phyloP scores from a whole-genome alignment of 371 early-diverging fungal genomes.

The Lichtheimia ramosa region DNA sequence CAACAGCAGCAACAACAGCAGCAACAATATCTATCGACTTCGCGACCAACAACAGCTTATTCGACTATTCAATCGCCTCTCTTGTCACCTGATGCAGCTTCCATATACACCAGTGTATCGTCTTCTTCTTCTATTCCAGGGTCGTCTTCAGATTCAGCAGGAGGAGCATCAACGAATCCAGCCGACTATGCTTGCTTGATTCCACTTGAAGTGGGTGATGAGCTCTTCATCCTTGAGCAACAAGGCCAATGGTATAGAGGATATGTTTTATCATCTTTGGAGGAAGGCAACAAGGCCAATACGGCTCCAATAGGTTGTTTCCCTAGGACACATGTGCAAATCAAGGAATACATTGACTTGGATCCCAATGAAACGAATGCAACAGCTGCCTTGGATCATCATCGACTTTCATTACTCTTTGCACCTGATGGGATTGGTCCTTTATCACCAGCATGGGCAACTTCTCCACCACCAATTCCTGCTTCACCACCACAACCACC shows the following conservation, averaged over 20 bases:
- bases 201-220: conserved; percentile 57
- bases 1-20: not conserved
- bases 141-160: conserved; percentile 23
- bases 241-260: conserved; percentile 67
- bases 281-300: conserved; percentile 42
- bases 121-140: conserved; percentile 22
- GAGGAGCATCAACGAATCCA: conserved; percentile 19
- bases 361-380: conserved; percentile 25
- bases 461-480: not conserved
- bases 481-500: conserved; percentile 9
- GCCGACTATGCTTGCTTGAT: conserved; percentile 39
- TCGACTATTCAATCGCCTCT: conserved; percentile 30
- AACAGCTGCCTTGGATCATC: conserved; percentile 7
- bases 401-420: not conserved
- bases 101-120: conserved; percentile 26
- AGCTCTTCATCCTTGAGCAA: conserved; percentile 55
- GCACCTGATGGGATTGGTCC: too few species aligned
- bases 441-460: too few species aligned
- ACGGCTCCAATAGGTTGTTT: conserved; percentile 60
- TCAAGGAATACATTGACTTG: conserved; percentile 51
- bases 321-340: conserved; percentile 59
- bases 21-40: conserved; percentile 12
- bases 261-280: conserved; percentile 54
- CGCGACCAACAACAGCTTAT: conserved; percentile 28
- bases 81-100: conserved; percentile 32